phyloP scores from a whole-genome alignment of 495 filamentous ascomycete species.

The Chaetomium tenue region DNA sequence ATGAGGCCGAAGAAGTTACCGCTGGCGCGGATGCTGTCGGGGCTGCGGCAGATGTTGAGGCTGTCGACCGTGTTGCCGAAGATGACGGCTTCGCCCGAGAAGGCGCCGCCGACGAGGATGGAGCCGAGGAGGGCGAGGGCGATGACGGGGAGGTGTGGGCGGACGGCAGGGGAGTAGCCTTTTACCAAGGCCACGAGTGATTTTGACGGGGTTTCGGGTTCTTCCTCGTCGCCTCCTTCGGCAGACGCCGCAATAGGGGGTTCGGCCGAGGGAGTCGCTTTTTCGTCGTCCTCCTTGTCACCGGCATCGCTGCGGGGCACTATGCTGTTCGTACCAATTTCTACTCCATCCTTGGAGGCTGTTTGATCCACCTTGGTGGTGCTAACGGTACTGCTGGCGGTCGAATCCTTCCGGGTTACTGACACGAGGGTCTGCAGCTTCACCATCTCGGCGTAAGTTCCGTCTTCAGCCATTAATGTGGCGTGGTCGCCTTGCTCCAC shows the following conservation, averaged over 20 bases:
- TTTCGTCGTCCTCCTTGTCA: neutral
- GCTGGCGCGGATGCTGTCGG: constrained; percentile 52
- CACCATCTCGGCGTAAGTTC: constrained; percentile 52
- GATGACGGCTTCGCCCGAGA: constrained; percentile 38
- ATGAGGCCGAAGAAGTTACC: constrained; percentile 84
- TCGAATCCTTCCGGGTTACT: constrained; percentile 36
- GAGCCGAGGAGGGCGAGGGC: constrained; percentile 26
- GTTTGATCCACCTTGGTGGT: neutral
- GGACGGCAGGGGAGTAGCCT: constrained; percentile 23
- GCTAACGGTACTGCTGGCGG: neutral
- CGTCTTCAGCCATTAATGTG: constrained; percentile 56
- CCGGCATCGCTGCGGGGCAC: neutral
- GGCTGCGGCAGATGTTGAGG: constrained; percentile 38
- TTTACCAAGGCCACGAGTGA: constrained; percentile 21
- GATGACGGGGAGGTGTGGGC: constrained; percentile 24
- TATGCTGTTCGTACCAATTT: neutral
- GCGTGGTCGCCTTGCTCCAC: constrained; percentile 73
- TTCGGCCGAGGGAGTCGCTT: neutral
- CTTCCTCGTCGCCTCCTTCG: constrained; percentile 38
- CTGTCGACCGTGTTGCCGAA: constrained; percentile 34
- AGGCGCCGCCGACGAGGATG: constrained; percentile 31
- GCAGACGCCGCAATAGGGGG: constrained; percentile 2
- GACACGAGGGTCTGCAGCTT: constrained; percentile 52
- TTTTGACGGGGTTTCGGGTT: constrained; percentile 36
- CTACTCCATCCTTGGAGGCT: neutral